These are phyloP conservation scores for Candida pini DNA, from an alignment of 805 yeast species.

Conservation along the genomic window DNA sequence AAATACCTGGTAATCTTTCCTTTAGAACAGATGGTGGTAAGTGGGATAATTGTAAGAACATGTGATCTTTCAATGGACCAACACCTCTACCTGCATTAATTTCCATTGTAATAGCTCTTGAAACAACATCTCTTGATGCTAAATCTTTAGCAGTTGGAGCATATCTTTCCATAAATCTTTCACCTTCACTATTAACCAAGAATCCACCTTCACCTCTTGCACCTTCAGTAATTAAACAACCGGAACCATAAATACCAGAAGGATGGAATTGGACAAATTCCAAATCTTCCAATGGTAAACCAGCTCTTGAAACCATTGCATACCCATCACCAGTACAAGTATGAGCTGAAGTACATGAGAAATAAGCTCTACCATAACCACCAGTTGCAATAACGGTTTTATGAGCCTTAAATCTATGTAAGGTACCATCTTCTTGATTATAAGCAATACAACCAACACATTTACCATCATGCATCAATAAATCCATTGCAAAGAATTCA, in stretches of 20 bases:
- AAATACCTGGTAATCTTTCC: constrained; percentile 98
- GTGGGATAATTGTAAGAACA: constrained; percentile 89
- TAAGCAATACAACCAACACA: constrained; percentile 96
- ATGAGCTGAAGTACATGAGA: constrained; percentile 98
- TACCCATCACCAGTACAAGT: constrained; percentile 99
- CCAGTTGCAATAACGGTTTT: constrained; percentile 97
- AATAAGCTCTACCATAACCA: constrained; percentile 97
- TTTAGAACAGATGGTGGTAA: constrained; percentile 86
- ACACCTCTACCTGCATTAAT: constrained; percentile 99
- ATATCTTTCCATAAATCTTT: constrained; percentile 98
- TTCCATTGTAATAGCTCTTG: constrained; percentile 97
- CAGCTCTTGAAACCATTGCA: constrained; percentile 98
- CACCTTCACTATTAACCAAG: constrained; percentile 94
- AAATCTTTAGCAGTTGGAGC: constrained; percentile 98
- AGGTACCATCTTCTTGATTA: constrained; percentile 98
- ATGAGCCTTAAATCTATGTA: constrained; percentile 96
- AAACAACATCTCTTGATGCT: constrained; percentile 97
- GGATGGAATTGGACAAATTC: constrained; percentile 99
- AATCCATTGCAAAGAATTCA: constrained; percentile 93
- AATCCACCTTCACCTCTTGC: constrained; percentile 99
- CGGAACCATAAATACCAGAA: constrained; percentile 98
- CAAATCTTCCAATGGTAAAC: constrained; percentile 93
- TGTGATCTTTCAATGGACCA: constrained; percentile 93
- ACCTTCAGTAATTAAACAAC: constrained; percentile 98
- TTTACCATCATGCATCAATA: constrained; percentile 90